Base-by-base conservation (phyloP, 2,329 filamentous ascomycete genomes). In the Coniella vitis region DNA sequence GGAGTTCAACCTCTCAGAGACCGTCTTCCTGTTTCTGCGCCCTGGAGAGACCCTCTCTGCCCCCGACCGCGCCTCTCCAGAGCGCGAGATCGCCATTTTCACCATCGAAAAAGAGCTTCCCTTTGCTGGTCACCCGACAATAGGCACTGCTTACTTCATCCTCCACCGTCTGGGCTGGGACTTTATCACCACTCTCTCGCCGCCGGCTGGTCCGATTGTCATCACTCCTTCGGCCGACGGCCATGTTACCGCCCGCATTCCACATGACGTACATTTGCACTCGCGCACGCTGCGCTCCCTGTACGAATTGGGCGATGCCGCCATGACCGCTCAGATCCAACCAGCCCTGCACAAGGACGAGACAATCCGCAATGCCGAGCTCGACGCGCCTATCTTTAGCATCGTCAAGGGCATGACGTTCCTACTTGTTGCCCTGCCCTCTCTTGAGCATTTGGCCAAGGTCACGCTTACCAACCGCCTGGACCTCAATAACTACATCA, bases 331-430 rank as follows among this genome's bases (percentile, higher is more conserved):
- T 4, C 57, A 66, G 35, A 57, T 62, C 34, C 43, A 58, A 14
- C 57, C 60, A 5, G 67, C 57, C 17, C 60, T 70, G 12, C 61
- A 63, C 19, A 16, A 53, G 8, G 59, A 65, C 22, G 38, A 54
- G 0, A 53, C 52, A 4, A 60, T 71, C 41, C 60, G 60, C 19
- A 47, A 60, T n/a, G 64, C 64, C 4, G 69, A 72, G 62, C 55
- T 68, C 29, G 52, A 56, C 10, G 70, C 74, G 8, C 73, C 76
- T 13, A 59, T 79, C 16, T 73, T 81, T 48, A 82, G 77, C 55
- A 78, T 90, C 39, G 85, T 89, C 32, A 79, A 79, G 38, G 87
- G 86, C 41, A 85, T 90, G 82, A 79, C 78, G 1, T 90, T 89
- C 63, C 65, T 80, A n/a, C 74, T 87, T 29, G 69, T 86, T 13